A percentile compares a stretch with the other conserved stretches of the same genome.
Evolutionary conservation across 345 rosid genomes (phyloP).

Genomic region (Corchorus capsularis): DNA sequence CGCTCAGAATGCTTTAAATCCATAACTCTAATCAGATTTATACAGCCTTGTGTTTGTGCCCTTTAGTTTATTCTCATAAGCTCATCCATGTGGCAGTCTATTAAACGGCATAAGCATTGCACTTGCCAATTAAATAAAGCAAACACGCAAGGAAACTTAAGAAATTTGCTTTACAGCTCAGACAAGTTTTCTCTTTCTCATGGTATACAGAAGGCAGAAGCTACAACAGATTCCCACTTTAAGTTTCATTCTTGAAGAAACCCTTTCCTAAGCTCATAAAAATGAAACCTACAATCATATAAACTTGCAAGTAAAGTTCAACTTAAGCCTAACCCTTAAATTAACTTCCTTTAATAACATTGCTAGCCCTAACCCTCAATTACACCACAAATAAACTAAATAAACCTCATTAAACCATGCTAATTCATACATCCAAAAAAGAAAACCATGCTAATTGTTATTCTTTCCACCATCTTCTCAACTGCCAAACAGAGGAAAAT

Average conservation of each 20-base stretch:
- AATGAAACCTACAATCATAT: neutral
- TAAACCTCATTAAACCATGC: neutral
- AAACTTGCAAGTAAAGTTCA: neutral
- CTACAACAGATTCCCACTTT: neutral
- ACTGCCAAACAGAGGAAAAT: neutral
- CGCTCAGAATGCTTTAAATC: too few species aligned
- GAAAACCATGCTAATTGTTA: neutral
- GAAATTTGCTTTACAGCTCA: neutral
- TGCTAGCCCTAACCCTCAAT: neutral
- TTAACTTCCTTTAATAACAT: neutral
- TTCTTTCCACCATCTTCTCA: neutral
- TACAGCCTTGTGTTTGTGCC: neutral
- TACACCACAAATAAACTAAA: conserved; percentile 4
- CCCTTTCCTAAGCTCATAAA: neutral
- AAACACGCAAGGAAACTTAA: neutral
- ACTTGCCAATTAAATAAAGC: neutral
- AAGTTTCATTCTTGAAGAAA: neutral
- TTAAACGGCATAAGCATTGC: neutral
- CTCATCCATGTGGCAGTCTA: neutral
- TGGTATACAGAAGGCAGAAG: neutral
- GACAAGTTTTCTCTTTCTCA: neutral
- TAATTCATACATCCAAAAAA: neutral
- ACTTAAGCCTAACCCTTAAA: neutral
- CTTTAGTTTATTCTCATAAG: neutral
- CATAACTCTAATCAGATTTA: too few species aligned